Evolutionary conservation across 1,284 basidiomycete genomes (phyloP), one percentile per base, ranked within the genome.

Genomic region (Austroboletus rostrupii): DNA sequence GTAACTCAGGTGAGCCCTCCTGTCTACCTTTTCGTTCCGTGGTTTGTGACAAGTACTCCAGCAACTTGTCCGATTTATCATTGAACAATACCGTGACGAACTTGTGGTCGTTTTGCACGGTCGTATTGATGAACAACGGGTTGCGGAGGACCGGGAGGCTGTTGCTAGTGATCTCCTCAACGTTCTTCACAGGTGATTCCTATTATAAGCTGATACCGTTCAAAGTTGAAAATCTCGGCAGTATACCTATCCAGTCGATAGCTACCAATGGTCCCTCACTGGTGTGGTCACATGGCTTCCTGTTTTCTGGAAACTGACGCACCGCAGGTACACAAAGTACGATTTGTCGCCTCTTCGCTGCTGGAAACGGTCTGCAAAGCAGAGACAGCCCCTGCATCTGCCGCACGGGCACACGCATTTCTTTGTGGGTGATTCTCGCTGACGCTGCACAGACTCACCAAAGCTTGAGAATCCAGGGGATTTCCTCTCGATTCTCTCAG

Each of bases 51-150:
- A 21, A 31, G n/a, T 31, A 14, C 6, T 3, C n/a, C 58, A 92
- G 89, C 90, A 93, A 90, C 80, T 92, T 50, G 88, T 90, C 52
- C 86, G 91, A 49, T 92, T 91, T 62, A 87, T 93, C 51, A 87
- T 90, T 47, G 86, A 92, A 59, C 90, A 92, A 67, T 92, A 92
- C 62, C 84, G 88, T 12, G 87, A 92, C 59, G 89, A 92, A 66
- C 77, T 93, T 35, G 67, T 88, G 48, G 73, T 76, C 43, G 75
- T 85, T 43, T 72, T 88, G 57, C 84, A 82, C 56, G 85, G 83
- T 17, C 75, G 63, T 55, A 70, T 81, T 23, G 79, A 88, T 58
- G 85, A 87, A 56, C 72, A 72, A 50, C 79, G 79, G 53, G 76
- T 83, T 29, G 80, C 83, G 9, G 79, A 85, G 66, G 85, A 87